Base-by-base conservation (phyloP, 306 rosid genomes). In the Prunus salicina region DNA sequence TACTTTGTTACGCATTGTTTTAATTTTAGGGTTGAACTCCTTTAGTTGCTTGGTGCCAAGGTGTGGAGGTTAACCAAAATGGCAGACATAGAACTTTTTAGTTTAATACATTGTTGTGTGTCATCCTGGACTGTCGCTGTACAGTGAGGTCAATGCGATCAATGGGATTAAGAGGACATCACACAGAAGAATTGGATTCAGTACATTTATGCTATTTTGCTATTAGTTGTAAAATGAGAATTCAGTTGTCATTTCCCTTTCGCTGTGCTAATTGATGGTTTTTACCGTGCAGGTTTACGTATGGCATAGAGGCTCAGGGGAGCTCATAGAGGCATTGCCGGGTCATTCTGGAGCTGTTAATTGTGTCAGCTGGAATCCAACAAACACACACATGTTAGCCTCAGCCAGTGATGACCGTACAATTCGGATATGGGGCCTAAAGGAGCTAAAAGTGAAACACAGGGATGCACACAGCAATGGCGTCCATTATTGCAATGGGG, bases 301-400 rank as follows among this genome's bases (percentile, higher is more conserved):
- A 79, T 96, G 98, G 99, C 97, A 82, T 73, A 82, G 97, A 88
- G 82, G 80, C 74, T 84, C 98, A 3, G 89, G 89, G 64, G 98
- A 89, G 79, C 89, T 88, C 67, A 78, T 96, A 74, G 91, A 86
- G 77, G 71, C 91, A 52, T 84, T 96, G 81, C 83, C 93, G 2
- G 99, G 99, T 34, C 99, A 96, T 79, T 91, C 99, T 34, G 99
- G 99, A 66, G 88, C 99, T 32, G 98, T 96, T 32, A 96, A 92
- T 73, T 89, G 96, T 74, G 99, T 96, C 77, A 88, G 97, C 81
- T 96, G 99, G 99, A 96, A 96, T 78, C 99, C 99, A 38, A 77
- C 87, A 8, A 96, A 96, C 50, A 96, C 97, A 11, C 97, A 96
- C 87, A 91, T 96, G 98, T 81, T 96, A 72, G 99, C 99, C 80